Conservation (phyloP, 169 alveolate genomes). For the Plasmodium coatneyi region DNA sequence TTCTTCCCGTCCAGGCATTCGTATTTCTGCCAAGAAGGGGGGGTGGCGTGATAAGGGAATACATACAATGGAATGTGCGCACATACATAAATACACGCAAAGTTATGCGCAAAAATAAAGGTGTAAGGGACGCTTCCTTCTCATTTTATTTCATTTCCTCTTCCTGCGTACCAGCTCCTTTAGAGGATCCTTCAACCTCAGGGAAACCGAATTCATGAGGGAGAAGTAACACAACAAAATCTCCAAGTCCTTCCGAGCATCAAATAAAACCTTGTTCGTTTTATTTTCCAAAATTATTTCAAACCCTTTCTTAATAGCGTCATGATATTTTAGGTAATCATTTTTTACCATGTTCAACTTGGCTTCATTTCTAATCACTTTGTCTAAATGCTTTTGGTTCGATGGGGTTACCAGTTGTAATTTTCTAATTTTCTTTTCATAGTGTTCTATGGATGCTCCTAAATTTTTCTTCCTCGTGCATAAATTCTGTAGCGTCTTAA, state of each 20-base stretch:
- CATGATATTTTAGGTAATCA: slow-evolving; percentile 53
- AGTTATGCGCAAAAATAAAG: neutral
- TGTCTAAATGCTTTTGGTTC: slow-evolving; percentile 70
- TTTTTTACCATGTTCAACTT: slow-evolving; percentile 58
- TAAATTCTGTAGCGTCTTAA: slow-evolving; percentile 37
- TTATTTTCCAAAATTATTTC: slow-evolving; percentile 57
- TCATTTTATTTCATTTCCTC: neutral
- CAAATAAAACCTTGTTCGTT: slow-evolving; percentile 59
- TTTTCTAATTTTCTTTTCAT: slow-evolving; percentile 72
- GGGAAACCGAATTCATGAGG: slow-evolving; percentile 69
- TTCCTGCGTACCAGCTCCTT: slow-evolving; percentile 32
- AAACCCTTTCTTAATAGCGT: slow-evolving; percentile 58
- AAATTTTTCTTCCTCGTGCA: slow-evolving; percentile 57
- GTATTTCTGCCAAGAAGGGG: neutral
- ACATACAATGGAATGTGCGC: neutral
- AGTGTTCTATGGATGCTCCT: slow-evolving; percentile 61
- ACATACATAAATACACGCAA: neutral
- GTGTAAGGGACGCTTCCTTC: neutral
- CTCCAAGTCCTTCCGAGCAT: slow-evolving; percentile 72
- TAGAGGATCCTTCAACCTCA: slow-evolving; percentile 49
- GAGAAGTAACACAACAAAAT: slow-evolving; percentile 54
- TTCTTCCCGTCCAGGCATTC: slow-evolving; percentile 16
- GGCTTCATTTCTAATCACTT: slow-evolving; percentile 54
- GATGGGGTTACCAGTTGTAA: slow-evolving; percentile 31
- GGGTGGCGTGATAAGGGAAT: neutral